Evolutionary conservation across 441 rosid species (phyloP), one percentile per base, ranked within the genome.

Genomic region (Iberis amara): DNA sequence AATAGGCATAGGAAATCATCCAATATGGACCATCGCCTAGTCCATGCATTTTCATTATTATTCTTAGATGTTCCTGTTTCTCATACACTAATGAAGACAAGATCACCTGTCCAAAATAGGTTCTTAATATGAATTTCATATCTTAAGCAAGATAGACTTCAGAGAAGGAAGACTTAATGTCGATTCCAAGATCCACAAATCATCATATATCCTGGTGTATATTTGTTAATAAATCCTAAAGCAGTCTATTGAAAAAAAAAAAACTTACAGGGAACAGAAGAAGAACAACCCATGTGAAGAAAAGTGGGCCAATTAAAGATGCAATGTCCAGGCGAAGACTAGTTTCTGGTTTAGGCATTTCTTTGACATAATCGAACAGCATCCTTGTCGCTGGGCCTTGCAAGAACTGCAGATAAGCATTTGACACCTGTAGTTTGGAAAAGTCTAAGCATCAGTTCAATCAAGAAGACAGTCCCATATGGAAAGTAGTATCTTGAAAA

Each of bases 41-140:
- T 49, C 97, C 97, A 23, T 94, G 99, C 99, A 94, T 94, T 72
- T 89, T 89, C 99, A 94, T 94, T 92, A 94, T 94, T 51, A 94
- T 81, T 64, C 97, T 79, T 56, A 89, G 73, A 50, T 70, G 89
- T 43, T 86, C 84, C 49, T 89, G 80, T 52, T 83, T 89, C 78
- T 94, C 99, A 35, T 89, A 89, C 18, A 94, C 97, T 53, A 94
- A 56, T 11, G 91, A 45, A 15, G 80, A 56, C 82, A 89, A 84
- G 57, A 79, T 75, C 70, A 89, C 96, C 99, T 94, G 64, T 43
- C 71, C 9, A 52, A 43, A 52, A 39, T 51, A 44, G 31, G 18
- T 13, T 37, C 11, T 52, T 8, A 8, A 24, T 44, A 31, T 45
- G 45, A 23, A 57, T 13, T 36, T 62, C 56, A 33, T 39, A 48